Base-by-base conservation (phyloP, 768 basidiomycete species). In the Boletus vermiculosoides region DNA sequence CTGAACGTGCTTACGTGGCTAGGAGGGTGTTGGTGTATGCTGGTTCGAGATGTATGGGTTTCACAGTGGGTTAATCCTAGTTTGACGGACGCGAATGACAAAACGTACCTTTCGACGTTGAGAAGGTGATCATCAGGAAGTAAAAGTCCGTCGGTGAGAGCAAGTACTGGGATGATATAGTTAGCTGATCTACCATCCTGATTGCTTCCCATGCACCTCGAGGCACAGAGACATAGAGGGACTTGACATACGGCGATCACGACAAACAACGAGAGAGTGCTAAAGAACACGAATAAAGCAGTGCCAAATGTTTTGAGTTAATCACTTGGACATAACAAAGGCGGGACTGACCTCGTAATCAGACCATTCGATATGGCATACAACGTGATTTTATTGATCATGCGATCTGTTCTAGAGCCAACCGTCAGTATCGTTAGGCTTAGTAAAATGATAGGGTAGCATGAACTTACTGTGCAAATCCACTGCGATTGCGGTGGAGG, bases 1-100 rank as follows among this genome's bases (percentile, higher is more conserved):
- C 13, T 48, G 46, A n/a, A 48, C 5, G n/a, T 30, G 18, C 50
- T 39, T 20, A 50, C 50, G 50, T 20, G 12, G 50, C 50, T 4
- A 50, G n/a, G 36, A 50, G 23, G 11, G 50, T 50, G 50, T 50
- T 50, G 25, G 50, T 50, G 12, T 50, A 50, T 28, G 50, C 50
- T 50, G 34, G 8, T 25, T 36, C 16, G 9, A 6, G 28, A n/a
- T 13, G 45, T 2, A 31, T 7, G n/a, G 7, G n/a, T 46, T n/a
- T 18, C 7, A 23, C 23, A 23, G 8, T 42, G 22, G 7, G 41
- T 30, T 18, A n/a, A n/a, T 30, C 18, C 6, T 31, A 13, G 18
- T 30, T 13, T 20, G 44, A 45, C n/a, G 4, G 7, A 46, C 12
- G 6, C 18, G 20, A 20, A 7, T 8, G n/a, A n/a, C 12, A 4